Evolutionary conservation across 257 asterid genomes (phyloP), one percentile per base, ranked within the genome.

Genomic region (Forsythia viridissima): DNA sequence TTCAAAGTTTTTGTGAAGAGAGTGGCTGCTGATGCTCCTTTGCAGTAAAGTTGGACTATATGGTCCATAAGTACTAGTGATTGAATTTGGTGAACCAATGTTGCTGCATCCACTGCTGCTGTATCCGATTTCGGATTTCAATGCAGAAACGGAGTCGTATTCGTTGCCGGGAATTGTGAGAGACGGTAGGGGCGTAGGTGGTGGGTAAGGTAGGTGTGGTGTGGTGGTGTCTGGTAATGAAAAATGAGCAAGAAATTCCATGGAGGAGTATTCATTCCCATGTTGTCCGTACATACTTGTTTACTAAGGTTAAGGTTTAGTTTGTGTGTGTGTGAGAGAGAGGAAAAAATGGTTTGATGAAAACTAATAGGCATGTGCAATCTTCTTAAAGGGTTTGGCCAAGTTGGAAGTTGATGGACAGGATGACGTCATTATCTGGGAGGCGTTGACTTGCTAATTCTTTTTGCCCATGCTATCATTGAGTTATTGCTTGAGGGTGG

Each of bases 91-190:
- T 10, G 97, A 90, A 48, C 93, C 93, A 34, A 85, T 87, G 37
- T 88, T 88, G 84, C 94, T 90, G 87, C 96, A 88, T 12, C 97
- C 93, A 78, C 91, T 85, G 81, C 93, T 88, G 37, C 90, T 88
- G 78, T 85, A 82, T 1, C 91, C 84, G 3, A 88, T 24, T 82
- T 90, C 93, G 15, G 94, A 77, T 81, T 90, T 84, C 80, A 89
- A 59, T 21, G 87, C 83, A 1, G 91, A 79, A 2, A 88, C 13
- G 0, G 91, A 87, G 80, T 88, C 96, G 65, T 80, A 90, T 43
- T 88, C 90, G 10, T 74, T 73, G n/a, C 73, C 81, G 3, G 96
- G 93, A 20, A 91, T 88, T 13, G 87, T 68, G 18, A 87, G 84
- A 13, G 86, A 84, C 2, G 96, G 84, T 15, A 71, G 84, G 81